phyloP scores from a whole-genome alignment of 73 alveolate species.

The Tetrahymena malaccensis region DNA sequence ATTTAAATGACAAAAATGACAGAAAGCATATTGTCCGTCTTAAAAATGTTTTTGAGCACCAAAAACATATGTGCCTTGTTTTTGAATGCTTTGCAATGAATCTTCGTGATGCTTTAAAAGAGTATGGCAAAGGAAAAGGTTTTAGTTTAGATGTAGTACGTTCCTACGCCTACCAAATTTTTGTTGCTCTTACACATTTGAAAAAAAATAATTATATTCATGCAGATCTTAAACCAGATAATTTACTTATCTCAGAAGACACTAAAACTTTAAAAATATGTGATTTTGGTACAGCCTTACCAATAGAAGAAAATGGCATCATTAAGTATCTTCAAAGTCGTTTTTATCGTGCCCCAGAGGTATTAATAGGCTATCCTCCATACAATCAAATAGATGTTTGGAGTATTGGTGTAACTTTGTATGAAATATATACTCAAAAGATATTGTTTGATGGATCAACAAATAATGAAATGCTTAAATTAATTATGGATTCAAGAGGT shows the following conservation, averaged over 20 bases:
- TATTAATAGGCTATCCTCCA: slow-evolving; percentile 62
- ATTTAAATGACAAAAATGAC: slow-evolving; percentile 54
- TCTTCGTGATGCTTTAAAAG: slow-evolving; percentile 71
- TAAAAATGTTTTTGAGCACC: slow-evolving; percentile 52
- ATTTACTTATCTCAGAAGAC: slow-evolving; percentile 61
- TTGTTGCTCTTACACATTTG: slow-evolving; percentile 61
- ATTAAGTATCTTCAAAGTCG: slow-evolving; percentile 69
- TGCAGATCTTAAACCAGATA: slow-evolving; percentile 84
- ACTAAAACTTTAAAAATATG: slow-evolving; percentile 59
- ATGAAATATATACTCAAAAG: slow-evolving; percentile 68
- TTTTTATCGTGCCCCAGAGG: slow-evolving; percentile 84
- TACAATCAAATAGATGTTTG: slow-evolving; percentile 67
- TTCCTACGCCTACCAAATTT: slow-evolving; percentile 64
- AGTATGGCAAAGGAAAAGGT: slow-evolving; percentile 59
- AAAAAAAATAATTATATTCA: slow-evolving; percentile 54
- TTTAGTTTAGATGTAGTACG: slow-evolving; percentile 62
- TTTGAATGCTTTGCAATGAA: slow-evolving; percentile 62
- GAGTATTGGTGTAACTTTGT: slow-evolving; percentile 71
- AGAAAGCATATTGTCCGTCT: slow-evolving; percentile 55
- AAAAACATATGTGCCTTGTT: slow-evolving; percentile 68
- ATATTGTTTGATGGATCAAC: slow-evolving; percentile 70
- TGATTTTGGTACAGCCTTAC: slow-evolving; percentile 79
- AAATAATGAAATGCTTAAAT: slow-evolving; percentile 75
- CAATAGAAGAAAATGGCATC: slow-evolving; percentile 51
- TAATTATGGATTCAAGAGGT: slow-evolving; percentile 59